These are phyloP conservation scores for Mycogone perniciosa DNA, from an alignment of 2,329 filamentous ascomycete species.

Conservation along the genomic window DNA sequence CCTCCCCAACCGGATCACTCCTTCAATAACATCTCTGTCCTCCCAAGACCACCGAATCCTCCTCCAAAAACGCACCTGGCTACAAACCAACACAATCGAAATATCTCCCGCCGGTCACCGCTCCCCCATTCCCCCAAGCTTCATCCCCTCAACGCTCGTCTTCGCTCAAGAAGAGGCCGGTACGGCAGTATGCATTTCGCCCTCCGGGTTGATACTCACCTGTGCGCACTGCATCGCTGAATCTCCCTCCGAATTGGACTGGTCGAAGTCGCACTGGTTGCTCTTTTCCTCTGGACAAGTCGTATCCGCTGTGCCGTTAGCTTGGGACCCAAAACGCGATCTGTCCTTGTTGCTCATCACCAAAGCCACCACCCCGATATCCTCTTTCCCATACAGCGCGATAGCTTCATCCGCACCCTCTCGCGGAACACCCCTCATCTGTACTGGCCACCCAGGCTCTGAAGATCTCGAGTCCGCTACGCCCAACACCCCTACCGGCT, in stretches of 20 bases:
- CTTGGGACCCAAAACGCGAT: constrained; percentile 38
- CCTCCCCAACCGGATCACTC: neutral
- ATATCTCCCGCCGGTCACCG: neutral
- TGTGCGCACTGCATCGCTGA: constrained; percentile 48
- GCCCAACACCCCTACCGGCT: constrained; percentile 32
- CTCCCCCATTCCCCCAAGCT: constrained; percentile 10
- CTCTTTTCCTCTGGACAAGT: constrained; percentile 35
- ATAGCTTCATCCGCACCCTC: constrained; percentile 16
- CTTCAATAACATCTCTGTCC: neutral
- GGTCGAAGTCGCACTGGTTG: constrained; percentile 30
- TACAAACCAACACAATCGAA: constrained; percentile 15
- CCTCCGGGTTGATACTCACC: constrained; percentile 39
- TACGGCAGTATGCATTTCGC: constrained; percentile 43
- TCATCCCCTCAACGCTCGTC: constrained; percentile 30
- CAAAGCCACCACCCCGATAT: constrained; percentile 12
- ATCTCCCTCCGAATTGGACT: constrained; percentile 26
- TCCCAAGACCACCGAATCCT: constrained; percentile 7
- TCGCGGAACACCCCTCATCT: constrained; percentile 21
- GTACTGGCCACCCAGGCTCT: constrained; percentile 30
- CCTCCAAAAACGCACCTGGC: constrained; percentile 15
- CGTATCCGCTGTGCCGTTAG: constrained; percentile 33
- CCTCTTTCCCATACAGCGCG: constrained; percentile 18
- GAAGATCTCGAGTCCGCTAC: constrained; percentile 37
- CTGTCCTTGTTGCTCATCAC: constrained; percentile 40
- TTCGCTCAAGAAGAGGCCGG: constrained; percentile 45